A percentile compares a stretch with the other conserved stretches of the same genome.
These are phyloP conservation scores for Phytophthora ohioensis DNA, from an alignment of 352 stramenopile species.

Conservation along the genomic window DNA sequence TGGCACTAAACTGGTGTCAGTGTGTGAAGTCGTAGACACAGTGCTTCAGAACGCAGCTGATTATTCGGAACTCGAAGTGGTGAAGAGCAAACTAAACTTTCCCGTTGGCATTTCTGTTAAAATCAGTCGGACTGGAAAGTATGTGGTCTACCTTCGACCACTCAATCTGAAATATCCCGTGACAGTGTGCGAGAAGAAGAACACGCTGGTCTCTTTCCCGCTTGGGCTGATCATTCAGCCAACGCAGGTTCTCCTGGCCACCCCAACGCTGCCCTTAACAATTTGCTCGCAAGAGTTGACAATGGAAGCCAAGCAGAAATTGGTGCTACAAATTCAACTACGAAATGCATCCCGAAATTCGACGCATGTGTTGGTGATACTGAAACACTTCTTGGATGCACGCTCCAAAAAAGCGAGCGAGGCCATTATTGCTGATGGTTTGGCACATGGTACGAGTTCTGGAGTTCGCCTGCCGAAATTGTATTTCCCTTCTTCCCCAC, in stretches of 20 bases:
- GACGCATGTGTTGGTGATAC: slow-evolving; percentile 40
- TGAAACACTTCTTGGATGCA: slow-evolving; percentile 50
- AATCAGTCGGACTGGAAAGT: slow-evolving; percentile 39
- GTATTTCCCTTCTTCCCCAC: slow-evolving; percentile 24
- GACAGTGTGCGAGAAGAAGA: slow-evolving; percentile 40
- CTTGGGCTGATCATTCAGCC: slow-evolving; percentile 33
- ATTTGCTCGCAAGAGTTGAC: slow-evolving; percentile 45
- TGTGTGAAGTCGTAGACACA: slow-evolving; percentile 43
- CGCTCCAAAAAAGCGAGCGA: slow-evolving; percentile 30
- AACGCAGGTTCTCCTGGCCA: slow-evolving; percentile 25
- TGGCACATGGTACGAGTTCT: slow-evolving; percentile 21
- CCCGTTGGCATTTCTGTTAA: slow-evolving; percentile 35
- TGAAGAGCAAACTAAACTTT: slow-evolving; percentile 31
- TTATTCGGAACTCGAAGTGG: slow-evolving; percentile 19
- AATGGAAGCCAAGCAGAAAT: slow-evolving; percentile 7
- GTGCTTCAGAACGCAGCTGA: slow-evolving; percentile 37
- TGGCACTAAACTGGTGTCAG: slow-evolving; percentile 22
- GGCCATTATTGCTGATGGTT: slow-evolving; percentile 28
- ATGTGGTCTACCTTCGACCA: slow-evolving; percentile 45
- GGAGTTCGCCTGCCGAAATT: slow-evolving; percentile 20
- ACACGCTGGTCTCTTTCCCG: slow-evolving; percentile 9
- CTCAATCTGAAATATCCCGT: slow-evolving; percentile 46
- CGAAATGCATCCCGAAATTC: slow-evolving; percentile 35
- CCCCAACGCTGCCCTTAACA: slow-evolving; percentile 30
- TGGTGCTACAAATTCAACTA: slow-evolving; percentile 36